These are phyloP conservation scores for Cordia subcordata DNA, from an alignment of 257 asterid species.

Conservation along the genomic window DNA sequence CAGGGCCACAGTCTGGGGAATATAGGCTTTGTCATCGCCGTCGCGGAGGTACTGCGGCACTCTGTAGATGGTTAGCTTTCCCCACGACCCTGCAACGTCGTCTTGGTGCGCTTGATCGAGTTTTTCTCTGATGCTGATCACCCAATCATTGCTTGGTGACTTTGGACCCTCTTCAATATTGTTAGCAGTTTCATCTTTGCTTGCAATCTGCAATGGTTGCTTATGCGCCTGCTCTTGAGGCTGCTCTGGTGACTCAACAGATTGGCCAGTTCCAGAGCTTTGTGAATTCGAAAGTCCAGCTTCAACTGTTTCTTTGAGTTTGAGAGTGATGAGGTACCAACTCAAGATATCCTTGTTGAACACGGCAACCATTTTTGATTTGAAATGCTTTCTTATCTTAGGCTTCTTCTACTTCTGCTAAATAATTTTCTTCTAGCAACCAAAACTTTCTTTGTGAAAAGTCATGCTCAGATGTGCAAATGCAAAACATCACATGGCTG, in stretches of 20 bases:
- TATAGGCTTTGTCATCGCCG: constrained; percentile 64
- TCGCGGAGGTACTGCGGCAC: constrained; percentile 61
- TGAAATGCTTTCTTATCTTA: constrained; percentile 11
- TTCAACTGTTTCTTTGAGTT: constrained; percentile 75
- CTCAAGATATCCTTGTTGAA: constrained; percentile 85
- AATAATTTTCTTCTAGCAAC: constrained; percentile 1
- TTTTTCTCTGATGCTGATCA: constrained; percentile 53
- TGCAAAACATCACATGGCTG: too few relatives aligned
- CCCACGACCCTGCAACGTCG: constrained; percentile 58
- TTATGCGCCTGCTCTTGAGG: constrained; percentile 14
- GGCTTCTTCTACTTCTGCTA: constrained; percentile 13
- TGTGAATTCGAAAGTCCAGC: constrained; percentile 42
- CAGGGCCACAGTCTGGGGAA: constrained; percentile 65
- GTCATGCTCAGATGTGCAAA: neutral
- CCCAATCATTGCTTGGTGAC: constrained; percentile 54
- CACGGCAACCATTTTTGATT: constrained; percentile 72
- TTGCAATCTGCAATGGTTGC: constrained; percentile 17
- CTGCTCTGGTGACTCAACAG: constrained; percentile 32
- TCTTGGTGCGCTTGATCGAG: constrained; percentile 58
- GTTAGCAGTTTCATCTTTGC: constrained; percentile 23
- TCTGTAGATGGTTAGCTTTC: constrained; percentile 56
- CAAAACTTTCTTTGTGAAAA: neutral
- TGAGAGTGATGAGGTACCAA: constrained; percentile 83
- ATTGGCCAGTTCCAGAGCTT: constrained; percentile 25
- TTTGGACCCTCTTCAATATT: constrained; percentile 20